Conservation (phyloP, 2,329 filamentous ascomycete species). For the Trichoderma sp. region DNA sequence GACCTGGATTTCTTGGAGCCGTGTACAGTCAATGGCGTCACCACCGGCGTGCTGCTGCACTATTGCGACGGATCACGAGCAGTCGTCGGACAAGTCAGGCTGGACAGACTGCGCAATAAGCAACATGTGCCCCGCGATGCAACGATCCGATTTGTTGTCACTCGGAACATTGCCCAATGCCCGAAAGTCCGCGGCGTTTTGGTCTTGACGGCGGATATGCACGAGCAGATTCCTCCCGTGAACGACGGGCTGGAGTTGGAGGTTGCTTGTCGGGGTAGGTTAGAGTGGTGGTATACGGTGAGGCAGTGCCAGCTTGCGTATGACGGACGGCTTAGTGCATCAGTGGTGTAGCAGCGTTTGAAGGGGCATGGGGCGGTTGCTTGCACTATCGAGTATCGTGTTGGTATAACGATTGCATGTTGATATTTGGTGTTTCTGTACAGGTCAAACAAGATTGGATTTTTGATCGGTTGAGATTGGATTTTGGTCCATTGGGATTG, state of each 20-base stretch:
- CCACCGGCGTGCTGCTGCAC: neutral
- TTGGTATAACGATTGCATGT: neutral
- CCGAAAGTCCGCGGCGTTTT: neutral
- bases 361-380: neutral
- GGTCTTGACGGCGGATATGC: neutral
- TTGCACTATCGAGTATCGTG: neutral
- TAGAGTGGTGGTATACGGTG: neutral
- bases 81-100: neutral
- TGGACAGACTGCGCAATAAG: neutral
- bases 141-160: neutral
- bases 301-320: neutral
- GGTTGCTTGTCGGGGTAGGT: neutral
- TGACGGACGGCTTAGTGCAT: neutral
- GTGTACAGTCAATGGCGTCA: neutral
- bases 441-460: neutral
- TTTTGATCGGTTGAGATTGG: neutral
- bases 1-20: neutral
- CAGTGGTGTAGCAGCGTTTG: neutral
- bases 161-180: neutral
- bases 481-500: neutral
- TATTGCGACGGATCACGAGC: neutral
- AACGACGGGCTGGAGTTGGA: neutral
- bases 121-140: neutral
- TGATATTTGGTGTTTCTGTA: neutral
- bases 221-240: neutral